Conservation (phyloP, 2,329 filamentous ascomycete genomes). For the Colletotrichum sublineola region DNA sequence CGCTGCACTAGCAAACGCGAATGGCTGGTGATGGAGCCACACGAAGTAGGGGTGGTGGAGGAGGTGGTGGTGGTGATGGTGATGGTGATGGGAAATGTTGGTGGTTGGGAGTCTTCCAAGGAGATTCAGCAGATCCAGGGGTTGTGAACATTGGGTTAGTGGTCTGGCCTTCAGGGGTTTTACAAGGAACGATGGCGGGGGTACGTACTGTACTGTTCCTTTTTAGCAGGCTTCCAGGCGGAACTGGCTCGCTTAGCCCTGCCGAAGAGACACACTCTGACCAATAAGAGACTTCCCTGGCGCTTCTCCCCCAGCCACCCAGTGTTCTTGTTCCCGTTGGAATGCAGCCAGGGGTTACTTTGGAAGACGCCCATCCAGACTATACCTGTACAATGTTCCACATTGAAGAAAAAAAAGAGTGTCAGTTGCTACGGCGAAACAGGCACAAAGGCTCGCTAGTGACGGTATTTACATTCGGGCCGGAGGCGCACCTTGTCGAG, state of each 20-base stretch:
- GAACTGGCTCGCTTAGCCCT: background rate
- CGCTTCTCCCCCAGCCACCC: constrained; percentile 6
- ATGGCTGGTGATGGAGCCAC: constrained; percentile 39
- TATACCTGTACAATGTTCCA: background rate
- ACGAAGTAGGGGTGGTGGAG: constrained; percentile 33
- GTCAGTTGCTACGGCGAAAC: background rate
- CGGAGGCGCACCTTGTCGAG: background rate
- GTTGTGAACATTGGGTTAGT: background rate
- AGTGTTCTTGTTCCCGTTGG: background rate
- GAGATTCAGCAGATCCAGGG: constrained; percentile 22
- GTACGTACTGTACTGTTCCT: background rate
- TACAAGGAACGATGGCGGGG: background rate
- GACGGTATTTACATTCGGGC: background rate
- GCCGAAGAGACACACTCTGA: too few species aligned
- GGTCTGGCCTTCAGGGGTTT: background rate
- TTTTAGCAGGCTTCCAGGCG: background rate
- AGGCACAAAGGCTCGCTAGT: background rate
- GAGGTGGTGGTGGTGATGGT: constrained; percentile 41
- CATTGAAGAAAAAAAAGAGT: background rate
- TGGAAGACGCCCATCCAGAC: background rate
- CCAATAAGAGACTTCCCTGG: background rate
- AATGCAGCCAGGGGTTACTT: background rate
- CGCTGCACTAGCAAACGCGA: constrained; percentile 34
- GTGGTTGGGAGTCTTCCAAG: constrained; percentile 42
- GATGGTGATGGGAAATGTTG: constrained; percentile 41